These are phyloP conservation scores for Gentiana straminea DNA, from an alignment of 257 asterid species.

Conservation along the genomic window DNA sequence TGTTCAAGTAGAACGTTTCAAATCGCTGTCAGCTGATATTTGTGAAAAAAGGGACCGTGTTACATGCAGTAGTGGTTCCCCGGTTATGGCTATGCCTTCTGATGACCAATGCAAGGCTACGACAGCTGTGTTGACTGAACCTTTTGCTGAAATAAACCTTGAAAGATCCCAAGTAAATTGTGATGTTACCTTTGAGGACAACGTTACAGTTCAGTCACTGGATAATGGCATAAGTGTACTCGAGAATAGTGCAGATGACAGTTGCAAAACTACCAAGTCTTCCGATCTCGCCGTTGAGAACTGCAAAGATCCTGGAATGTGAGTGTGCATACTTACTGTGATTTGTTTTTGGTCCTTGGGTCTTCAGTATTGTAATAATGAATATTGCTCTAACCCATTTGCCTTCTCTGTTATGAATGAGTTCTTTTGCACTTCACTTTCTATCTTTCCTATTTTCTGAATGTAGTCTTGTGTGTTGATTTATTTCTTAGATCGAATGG, in stretches of 20 bases:
- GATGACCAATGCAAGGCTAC: conserved; percentile 27
- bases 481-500: conserved; percentile 31
- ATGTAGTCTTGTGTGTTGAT: conserved; percentile 1
- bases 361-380: neutral
- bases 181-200: conserved; percentile 21
- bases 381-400: neutral
- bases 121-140: conserved; percentile 20
- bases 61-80: conserved; percentile 16
- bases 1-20: conserved; percentile 20
- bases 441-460: conserved; percentile 3
- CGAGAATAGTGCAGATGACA: conserved; percentile 21
- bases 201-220: conserved; percentile 21
- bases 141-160: conserved; percentile 29
- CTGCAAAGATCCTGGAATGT: conserved; percentile 35
- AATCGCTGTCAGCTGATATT: conserved; percentile 9
- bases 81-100: conserved; percentile 12
- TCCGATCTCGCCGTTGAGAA: conserved; percentile 22
- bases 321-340: conserved; percentile 12
- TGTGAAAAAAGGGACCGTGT: conserved; percentile 18
- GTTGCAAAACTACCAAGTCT: conserved; percentile 18
- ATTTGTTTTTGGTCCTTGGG: neutral
- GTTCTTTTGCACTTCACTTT: too few relatives aligned
- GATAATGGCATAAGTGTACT: conserved; percentile 15
- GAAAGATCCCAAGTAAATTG: conserved; percentile 19
- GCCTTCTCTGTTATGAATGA: neutral